phyloP scores from a whole-genome alignment of 2,329 filamentous ascomycete species.

The Anisogramma anomala region DNA sequence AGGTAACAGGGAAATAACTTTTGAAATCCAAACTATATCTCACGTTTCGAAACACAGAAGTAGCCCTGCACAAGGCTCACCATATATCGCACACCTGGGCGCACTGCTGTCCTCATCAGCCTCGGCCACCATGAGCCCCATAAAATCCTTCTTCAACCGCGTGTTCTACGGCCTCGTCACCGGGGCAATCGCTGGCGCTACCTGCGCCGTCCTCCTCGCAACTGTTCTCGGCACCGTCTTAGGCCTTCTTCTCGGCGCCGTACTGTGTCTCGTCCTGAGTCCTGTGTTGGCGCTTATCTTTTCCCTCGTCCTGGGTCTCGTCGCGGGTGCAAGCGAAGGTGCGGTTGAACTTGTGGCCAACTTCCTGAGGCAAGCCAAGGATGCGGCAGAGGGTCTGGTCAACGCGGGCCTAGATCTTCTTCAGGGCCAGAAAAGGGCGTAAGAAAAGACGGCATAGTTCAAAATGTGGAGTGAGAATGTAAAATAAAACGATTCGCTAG shows the following conservation, averaged over 20 bases:
- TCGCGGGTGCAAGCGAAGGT: slow-evolving; percentile 4
- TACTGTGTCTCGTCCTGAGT: slow-evolving; percentile 3
- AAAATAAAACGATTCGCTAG: too few species aligned
- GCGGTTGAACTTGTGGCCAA: slow-evolving; percentile 2
- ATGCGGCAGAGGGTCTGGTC: background rate
- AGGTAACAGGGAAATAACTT: too few species aligned
- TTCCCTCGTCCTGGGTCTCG: slow-evolving; percentile 2
- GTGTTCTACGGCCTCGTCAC: slow-evolving; percentile 3
- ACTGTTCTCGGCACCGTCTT: background rate
- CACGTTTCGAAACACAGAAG: background rate
- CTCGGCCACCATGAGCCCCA: slow-evolving; percentile 1
- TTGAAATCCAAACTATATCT: background rate
- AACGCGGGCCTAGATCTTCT: background rate
- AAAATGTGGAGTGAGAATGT: background rate
- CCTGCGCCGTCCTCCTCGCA: background rate
- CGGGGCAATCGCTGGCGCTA: slow-evolving; percentile 1
- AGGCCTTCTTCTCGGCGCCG: slow-evolving; percentile 1
- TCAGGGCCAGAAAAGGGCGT: slow-evolving; percentile 2
- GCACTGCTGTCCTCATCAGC: background rate
- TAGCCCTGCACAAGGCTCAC: too few species aligned
- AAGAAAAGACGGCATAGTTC: background rate
- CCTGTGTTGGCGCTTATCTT: background rate
- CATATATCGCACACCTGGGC: too few species aligned
- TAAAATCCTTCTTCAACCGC: slow-evolving; percentile 7
- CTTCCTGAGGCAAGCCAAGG: background rate